A percentile compares a stretch with the other conserved stretches of the same genome.
Conservation (phyloP, 495 filamentous ascomycete species). For the Mycothermus thermophilus region DNA sequence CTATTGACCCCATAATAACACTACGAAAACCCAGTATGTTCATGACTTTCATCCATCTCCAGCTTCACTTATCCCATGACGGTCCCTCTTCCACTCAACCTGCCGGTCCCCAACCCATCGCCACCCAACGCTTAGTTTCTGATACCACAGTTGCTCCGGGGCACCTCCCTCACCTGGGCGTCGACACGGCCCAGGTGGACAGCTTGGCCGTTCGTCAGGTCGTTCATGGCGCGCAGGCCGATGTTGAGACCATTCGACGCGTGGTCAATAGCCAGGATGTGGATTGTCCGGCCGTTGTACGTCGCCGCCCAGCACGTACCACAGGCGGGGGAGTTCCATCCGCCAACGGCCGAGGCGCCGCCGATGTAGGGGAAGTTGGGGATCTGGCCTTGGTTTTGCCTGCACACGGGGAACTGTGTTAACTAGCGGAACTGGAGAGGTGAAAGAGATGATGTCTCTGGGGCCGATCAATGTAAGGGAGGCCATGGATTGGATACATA, state of each 20-base stretch:
- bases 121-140: too few species aligned
- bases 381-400: conserved; percentile 35
- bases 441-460: background rate
- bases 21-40: too few species aligned
- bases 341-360: conserved; percentile 43
- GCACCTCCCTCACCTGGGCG: conserved; percentile 35
- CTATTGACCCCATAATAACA: too few species aligned
- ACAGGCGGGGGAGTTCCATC: conserved; percentile 47
- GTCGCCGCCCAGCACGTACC: conserved; percentile 55
- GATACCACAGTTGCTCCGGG: conserved; percentile 17
- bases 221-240: conserved; percentile 48
- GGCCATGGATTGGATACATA: too few species aligned
- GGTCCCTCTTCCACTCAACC: too few species aligned
- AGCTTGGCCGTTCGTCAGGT: conserved; percentile 46
- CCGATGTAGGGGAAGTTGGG: conserved; percentile 47
- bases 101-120: too few species aligned
- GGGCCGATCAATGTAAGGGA: too few species aligned
- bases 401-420: too few species aligned
- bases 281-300: conserved; percentile 46
- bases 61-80: too few species aligned
- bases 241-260: conserved; percentile 49
- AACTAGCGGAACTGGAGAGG: background rate
- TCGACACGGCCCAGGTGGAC: conserved; percentile 40
- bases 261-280: conserved; percentile 55
- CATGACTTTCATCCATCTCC: too few species aligned